Percentiles rank a stretch among this genome's conserved stretches.
Evolutionary conservation across 2,329 filamentous ascomycete genomes (phyloP).

Genomic region (Pestalotiopsis sp.): DNA sequence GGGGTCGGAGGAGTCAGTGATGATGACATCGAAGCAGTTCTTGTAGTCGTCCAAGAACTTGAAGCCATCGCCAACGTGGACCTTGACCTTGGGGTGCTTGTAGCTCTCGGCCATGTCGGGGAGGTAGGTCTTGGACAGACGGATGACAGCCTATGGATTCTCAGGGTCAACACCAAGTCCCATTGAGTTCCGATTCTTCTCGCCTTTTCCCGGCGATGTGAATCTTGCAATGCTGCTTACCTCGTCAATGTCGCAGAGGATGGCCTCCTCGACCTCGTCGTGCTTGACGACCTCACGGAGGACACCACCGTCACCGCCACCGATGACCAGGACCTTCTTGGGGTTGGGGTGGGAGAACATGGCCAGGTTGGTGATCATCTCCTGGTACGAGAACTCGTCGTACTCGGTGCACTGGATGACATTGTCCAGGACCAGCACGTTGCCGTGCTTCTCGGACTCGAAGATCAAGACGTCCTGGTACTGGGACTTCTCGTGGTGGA

Average conservation of each 20-base stretch:
- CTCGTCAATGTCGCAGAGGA: constrained; percentile 98
- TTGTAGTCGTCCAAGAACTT: constrained; percentile 97
- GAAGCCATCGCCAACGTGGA: constrained; percentile 96
- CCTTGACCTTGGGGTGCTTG: constrained; percentile 89
- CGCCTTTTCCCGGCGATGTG: constrained; percentile 38
- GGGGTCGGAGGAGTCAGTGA: constrained; percentile 97
- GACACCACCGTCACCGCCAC: constrained; percentile 95
- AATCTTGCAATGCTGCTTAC: constrained; percentile 39
- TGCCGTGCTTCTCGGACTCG: constrained; percentile 96
- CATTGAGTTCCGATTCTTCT: not conserved
- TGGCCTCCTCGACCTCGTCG: constrained; percentile 92
- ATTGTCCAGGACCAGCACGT: constrained; percentile 95
- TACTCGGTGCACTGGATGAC: constrained; percentile 99
- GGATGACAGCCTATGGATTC: constrained; percentile 77
- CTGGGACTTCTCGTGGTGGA: constrained; percentile 98
- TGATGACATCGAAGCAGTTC: constrained; percentile 98
- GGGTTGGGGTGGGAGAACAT: constrained; percentile 98
- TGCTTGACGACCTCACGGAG: constrained; percentile 99
- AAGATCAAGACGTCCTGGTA: constrained; percentile 99
- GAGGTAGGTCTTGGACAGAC: constrained; percentile 97
- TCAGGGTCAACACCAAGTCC: not conserved
- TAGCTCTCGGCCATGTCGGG: constrained; percentile 93
- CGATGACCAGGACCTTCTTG: constrained; percentile 98
- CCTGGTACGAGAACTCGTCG: constrained; percentile 99
- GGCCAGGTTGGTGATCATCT: constrained; percentile 99